phyloP scores from a whole-genome alignment of 108 stramenopile species.

The Nannochloropsis gaditana region DNA sequence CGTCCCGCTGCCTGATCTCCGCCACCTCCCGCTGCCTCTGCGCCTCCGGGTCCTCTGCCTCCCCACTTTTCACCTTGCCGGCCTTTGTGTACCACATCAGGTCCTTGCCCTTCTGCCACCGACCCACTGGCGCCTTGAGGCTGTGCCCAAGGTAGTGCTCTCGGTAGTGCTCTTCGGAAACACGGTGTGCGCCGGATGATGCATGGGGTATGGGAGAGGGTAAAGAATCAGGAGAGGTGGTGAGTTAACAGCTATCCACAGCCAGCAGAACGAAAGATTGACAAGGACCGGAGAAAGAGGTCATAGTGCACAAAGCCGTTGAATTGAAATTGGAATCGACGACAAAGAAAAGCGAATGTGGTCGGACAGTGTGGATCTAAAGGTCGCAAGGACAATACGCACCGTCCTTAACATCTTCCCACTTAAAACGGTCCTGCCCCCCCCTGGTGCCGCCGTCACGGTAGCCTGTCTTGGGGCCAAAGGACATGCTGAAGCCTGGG shows the following conservation, averaged over 20 bases:
- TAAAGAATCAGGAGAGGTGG: background rate
- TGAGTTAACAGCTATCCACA: background rate
- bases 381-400: background rate
- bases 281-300: too few relatives aligned
- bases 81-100: slow-evolving; percentile 36
- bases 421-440: slow-evolving; percentile 40
- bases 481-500: background rate
- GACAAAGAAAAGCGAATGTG: too few relatives aligned
- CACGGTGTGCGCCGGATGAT: background rate
- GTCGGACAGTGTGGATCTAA: too few relatives aligned
- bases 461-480: slow-evolving; percentile 16
- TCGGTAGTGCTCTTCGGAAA: slow-evolving; percentile 31
- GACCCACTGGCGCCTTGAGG: slow-evolving; percentile 30
- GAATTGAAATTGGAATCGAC: too few relatives aligned
- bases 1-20: slow-evolving; percentile 13
- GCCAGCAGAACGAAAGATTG: background rate
- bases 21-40: background rate
- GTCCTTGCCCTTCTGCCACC: slow-evolving; percentile 43
- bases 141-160: slow-evolving; percentile 36
- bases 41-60: background rate
- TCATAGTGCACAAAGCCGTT: too few relatives aligned
- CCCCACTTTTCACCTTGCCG: background rate
- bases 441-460: slow-evolving; percentile 30
- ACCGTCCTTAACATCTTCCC: slow-evolving; percentile 37
- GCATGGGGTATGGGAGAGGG: background rate